Conservation (phyloP, 495 filamentous ascomycete genomes). For the Tuber umbilicatum region DNA sequence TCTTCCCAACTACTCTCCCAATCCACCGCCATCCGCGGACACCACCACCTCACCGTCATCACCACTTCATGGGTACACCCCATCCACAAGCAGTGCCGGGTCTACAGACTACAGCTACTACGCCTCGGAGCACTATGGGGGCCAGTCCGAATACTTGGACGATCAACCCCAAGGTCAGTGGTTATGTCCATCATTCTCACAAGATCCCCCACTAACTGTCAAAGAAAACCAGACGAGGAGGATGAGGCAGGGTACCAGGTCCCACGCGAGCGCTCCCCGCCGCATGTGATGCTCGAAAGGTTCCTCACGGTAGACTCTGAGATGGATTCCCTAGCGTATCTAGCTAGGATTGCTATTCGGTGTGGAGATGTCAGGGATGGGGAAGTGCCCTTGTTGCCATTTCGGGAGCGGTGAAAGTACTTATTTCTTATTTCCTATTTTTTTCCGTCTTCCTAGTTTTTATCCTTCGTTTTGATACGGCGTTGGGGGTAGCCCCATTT, state of each 20-base stretch:
- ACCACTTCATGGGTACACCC: slow-evolving; percentile 10
- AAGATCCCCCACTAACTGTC: neutral
- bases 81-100: slow-evolving; percentile 7
- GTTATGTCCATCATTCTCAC: neutral
- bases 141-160: slow-evolving; percentile 3
- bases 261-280: slow-evolving; percentile 10
- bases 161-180: slow-evolving; percentile 27
- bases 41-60: slow-evolving; percentile 9
- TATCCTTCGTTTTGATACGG: slow-evolving; percentile 9
- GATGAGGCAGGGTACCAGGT: slow-evolving; percentile 5
- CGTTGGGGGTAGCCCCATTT: slow-evolving; percentile 6
- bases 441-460: slow-evolving; percentile 7
- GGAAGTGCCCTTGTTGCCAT: slow-evolving; percentile 5
- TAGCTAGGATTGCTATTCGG: slow-evolving; percentile 25
- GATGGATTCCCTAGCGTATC: slow-evolving; percentile 23
- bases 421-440: slow-evolving; percentile 3
- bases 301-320: slow-evolving; percentile 27
- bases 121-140: slow-evolving; percentile 5
- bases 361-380: slow-evolving; percentile 18
- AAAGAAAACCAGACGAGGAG: slow-evolving; percentile 26
- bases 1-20: neutral
- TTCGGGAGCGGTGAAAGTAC: neutral
- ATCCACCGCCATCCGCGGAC: neutral
- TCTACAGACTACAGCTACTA: slow-evolving; percentile 10
- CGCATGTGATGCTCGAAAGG: slow-evolving; percentile 17